phyloP scores from a whole-genome alignment of 163 green algal species.

The Prototheca stagnorum region DNA sequence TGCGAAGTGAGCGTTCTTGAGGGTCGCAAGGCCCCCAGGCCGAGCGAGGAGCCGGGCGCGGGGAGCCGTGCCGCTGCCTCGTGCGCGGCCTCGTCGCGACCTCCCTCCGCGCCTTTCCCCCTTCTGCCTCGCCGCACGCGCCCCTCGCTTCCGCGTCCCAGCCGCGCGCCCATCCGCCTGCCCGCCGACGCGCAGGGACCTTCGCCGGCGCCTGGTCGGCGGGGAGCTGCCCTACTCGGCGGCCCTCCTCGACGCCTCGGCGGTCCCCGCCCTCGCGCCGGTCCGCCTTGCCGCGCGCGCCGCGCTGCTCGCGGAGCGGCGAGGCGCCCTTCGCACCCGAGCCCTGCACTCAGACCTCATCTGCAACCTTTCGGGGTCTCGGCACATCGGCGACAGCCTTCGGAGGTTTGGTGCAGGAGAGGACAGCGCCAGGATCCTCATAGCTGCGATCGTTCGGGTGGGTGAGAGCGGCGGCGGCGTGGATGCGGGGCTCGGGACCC shows the following conservation, averaged over 20 bases:
- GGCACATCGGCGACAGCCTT: constrained; percentile 24
- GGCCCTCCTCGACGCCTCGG: constrained; percentile 25
- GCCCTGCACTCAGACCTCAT: constrained; percentile 41
- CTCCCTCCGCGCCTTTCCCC: background rate
- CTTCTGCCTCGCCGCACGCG: background rate
- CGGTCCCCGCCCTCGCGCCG: constrained; percentile 18
- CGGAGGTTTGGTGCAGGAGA: constrained; percentile 21
- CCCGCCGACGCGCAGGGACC: too few relatives aligned
- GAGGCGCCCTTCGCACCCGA: constrained; percentile 10
- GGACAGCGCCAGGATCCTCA: background rate
- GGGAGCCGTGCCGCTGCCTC: too few relatives aligned
- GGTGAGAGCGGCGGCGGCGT: background rate
- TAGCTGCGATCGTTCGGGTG: constrained; percentile 5
- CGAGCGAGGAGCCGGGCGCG: too few relatives aligned
- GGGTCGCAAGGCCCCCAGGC: too few relatives aligned
- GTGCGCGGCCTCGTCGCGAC: too few relatives aligned
- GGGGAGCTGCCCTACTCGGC: constrained; percentile 8
- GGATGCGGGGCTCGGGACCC: constrained; percentile 22
- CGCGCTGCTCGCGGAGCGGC: constrained; percentile 16
- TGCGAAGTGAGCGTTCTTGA: background rate
- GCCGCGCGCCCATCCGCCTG: too few relatives aligned
- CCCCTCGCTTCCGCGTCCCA: too few relatives aligned
- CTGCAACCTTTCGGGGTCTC: constrained; percentile 28
- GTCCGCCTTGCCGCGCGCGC: constrained; percentile 20
- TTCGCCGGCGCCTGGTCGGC: constrained; percentile 18